Conservation (phyloP, 768 basidiomycete genomes). For the Suillus alpinus region DNA sequence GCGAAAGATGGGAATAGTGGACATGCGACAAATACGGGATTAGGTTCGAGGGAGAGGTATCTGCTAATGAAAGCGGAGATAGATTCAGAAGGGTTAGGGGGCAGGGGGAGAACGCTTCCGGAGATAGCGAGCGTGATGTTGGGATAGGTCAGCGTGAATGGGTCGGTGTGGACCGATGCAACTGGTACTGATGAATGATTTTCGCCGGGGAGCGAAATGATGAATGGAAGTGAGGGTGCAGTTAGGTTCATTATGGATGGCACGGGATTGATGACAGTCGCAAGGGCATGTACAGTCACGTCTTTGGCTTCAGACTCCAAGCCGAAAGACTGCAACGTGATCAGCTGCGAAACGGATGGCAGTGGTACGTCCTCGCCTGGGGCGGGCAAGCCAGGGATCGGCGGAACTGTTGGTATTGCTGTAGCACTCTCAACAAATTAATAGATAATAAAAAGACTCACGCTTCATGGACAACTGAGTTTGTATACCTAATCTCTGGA, state of each 20-base stretch:
- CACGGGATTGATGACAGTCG: conserved; percentile 57
- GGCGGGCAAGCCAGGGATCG: conserved; percentile 61
- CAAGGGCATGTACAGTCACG: conserved; percentile 48
- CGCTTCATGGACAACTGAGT: conserved; percentile 50
- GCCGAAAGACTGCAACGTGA: conserved; percentile 60
- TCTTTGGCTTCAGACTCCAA: conserved; percentile 34
- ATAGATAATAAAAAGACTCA: conserved; percentile 31
- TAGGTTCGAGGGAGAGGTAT: conserved; percentile 57
- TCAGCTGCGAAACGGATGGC: conserved; percentile 55
- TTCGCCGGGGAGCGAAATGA: conserved; percentile 46
- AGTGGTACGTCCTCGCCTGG: conserved; percentile 51
- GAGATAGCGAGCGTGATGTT: conserved; percentile 60
- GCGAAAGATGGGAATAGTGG: conserved; percentile 52
- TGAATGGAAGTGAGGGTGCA: conserved; percentile 60
- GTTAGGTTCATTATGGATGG: conserved; percentile 49
- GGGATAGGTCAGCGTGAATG: conserved; percentile 62
- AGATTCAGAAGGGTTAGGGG: conserved; percentile 33
- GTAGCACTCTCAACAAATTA: background rate
- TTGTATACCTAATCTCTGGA: conserved; percentile 43
- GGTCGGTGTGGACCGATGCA: conserved; percentile 51
- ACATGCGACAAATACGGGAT: conserved; percentile 57
- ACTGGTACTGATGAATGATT: conserved; percentile 38
- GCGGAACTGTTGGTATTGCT: conserved; percentile 46
- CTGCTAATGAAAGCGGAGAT: conserved; percentile 63
- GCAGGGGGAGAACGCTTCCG: conserved; percentile 57